phyloP scores from a whole-genome alignment of 805 yeast genomes.

The Phaffomyces opuntiae region DNA sequence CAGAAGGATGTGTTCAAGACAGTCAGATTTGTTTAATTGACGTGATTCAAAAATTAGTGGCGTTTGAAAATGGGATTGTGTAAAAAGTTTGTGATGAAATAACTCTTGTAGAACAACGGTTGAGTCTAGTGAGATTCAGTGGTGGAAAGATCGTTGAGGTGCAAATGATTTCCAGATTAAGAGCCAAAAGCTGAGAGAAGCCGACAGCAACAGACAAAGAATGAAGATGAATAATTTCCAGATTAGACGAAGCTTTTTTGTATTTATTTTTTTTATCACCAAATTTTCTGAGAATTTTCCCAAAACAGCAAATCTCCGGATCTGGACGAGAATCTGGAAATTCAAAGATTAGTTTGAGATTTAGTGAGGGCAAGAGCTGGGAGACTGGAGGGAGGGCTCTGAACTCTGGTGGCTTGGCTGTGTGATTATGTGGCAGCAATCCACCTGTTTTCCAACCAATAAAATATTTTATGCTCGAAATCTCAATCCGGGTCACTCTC shows the following conservation, averaged over 20 bases:
- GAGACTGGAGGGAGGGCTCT: too few species aligned
- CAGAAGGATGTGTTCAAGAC: not conserved
- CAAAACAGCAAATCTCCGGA: not conserved
- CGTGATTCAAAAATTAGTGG: not conserved
- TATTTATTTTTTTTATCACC: not conserved
- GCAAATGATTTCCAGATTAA: too few species aligned
- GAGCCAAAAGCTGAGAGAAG: not conserved
- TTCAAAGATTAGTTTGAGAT: too few species aligned
- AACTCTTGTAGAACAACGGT: too few species aligned
- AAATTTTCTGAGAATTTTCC: not conserved
- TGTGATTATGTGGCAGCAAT: too few species aligned
- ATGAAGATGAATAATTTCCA: not conserved
- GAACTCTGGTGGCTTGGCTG: not conserved
- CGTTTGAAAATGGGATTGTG: not conserved
- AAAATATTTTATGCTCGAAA: too few species aligned
- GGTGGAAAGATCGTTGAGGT: too few species aligned
- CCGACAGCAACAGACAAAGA: not conserved
- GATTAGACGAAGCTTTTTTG: not conserved
- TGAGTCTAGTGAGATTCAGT: too few species aligned
- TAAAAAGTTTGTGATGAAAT: not conserved
- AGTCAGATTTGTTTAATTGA: not conserved
- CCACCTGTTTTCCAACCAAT: too few species aligned
- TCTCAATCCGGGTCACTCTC: too few species aligned
- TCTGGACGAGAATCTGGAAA: not conserved
- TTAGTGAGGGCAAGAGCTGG: too few species aligned